Evolutionary conservation across 306 rosid genomes (phyloP).

Genomic region (Rosa persica): DNA sequence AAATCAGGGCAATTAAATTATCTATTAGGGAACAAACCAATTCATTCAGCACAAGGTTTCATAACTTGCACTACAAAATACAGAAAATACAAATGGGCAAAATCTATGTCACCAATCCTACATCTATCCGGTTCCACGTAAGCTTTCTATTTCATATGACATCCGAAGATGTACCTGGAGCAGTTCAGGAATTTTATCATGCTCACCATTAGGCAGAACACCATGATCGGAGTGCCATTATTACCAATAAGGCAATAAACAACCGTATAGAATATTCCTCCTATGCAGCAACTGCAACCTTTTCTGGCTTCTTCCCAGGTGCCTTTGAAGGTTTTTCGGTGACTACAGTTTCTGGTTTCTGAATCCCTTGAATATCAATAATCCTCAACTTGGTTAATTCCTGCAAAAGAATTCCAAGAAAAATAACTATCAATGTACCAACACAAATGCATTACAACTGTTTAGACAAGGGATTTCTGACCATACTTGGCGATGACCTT

Average conservation of each 20-base stretch:
- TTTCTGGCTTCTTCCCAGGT: conserved; percentile 52
- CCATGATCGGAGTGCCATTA: conserved; percentile 21
- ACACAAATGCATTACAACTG: conserved; percentile 1
- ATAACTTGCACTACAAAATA: conserved; percentile 13
- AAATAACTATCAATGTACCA: conserved; percentile 17
- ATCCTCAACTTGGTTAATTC: conserved; percentile 94
- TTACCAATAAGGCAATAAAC: neutral
- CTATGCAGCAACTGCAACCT: conserved; percentile 64
- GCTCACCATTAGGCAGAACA: conserved; percentile 7
- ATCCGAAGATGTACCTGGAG: conserved; percentile 24
- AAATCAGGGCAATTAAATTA: neutral
- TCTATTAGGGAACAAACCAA: conserved; percentile 7
- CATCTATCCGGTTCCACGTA: conserved; percentile 2
- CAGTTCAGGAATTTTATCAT: conserved; percentile 12
- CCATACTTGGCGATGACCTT: conserved; percentile 88
- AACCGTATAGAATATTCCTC: neutral
- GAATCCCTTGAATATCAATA: conserved; percentile 81
- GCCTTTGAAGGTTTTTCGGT: conserved; percentile 53
- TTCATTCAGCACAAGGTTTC: conserved; percentile 14
- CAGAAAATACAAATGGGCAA: conserved; percentile 4
- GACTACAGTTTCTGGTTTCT: conserved; percentile 44
- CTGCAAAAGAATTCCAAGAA: conserved; percentile 41
- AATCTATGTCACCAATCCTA: conserved; percentile 3
- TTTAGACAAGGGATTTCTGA: conserved; percentile 18
- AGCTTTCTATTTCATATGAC: conserved; percentile 18